A percentile compares a stretch with the other conserved stretches of the same genome.
Conservation (phyloP, 768 basidiomycete species). For the Mycena amicta region DNA sequence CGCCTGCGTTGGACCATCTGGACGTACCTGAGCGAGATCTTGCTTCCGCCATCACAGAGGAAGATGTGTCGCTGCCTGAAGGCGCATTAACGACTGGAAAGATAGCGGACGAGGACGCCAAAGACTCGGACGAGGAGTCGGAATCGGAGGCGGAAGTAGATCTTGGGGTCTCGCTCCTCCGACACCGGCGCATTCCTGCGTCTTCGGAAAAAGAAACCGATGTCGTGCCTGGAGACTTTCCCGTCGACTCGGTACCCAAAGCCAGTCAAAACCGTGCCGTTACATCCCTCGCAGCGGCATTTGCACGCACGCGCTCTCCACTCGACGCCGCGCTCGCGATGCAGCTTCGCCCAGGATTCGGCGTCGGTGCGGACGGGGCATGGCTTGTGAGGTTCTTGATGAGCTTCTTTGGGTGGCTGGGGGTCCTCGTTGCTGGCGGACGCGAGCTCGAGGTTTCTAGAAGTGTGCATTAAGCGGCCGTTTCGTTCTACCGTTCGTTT, state of each 20-base stretch:
- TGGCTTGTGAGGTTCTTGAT: conserved; percentile 82
- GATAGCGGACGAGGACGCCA: not conserved
- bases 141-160: not conserved
- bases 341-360: conserved; percentile 75
- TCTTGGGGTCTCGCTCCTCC: conserved; percentile 1
- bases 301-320: conserved; percentile 41
- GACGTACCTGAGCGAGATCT: conserved; percentile 11
- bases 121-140: not conserved
- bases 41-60: conserved; percentile 5
- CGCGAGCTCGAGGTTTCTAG: conserved; percentile 17
- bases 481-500: too few relatives aligned
- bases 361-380: conserved; percentile 70
- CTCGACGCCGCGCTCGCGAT: conserved; percentile 75
- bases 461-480: too few relatives aligned
- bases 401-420: conserved; percentile 79
- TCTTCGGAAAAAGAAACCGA: conserved; percentile 10
- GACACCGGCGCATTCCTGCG: not conserved
- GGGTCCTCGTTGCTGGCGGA: conserved; percentile 53
- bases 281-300: conserved; percentile 22
- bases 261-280: not conserved
- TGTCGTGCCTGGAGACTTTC: conserved; percentile 18
- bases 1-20: not conserved
- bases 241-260: conserved; percentile 24
- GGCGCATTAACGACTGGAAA: not conserved
- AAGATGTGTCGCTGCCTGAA: too few relatives aligned